Evolutionary conservation across 345 rosid genomes (phyloP).

Genomic region (Mangifera indica): DNA sequence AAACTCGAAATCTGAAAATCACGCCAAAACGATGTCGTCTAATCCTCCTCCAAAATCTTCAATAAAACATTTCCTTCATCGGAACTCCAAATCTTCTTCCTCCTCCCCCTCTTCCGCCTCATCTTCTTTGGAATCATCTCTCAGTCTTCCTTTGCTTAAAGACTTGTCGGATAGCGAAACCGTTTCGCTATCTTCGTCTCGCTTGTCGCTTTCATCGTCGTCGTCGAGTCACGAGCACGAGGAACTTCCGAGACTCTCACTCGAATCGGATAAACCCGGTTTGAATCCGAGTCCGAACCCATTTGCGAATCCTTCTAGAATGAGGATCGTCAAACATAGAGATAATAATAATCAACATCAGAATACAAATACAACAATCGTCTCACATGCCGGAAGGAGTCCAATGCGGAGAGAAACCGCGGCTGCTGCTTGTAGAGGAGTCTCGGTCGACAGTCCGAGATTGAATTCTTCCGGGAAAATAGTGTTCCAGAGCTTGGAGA

Average conservation of each 20-base stretch:
- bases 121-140: constrained; percentile 36
- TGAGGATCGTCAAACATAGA: constrained; percentile 64
- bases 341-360: constrained; percentile 17
- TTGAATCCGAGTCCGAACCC: constrained; percentile 53
- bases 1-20: constrained; percentile 31
- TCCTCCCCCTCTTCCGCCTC: constrained; percentile 24
- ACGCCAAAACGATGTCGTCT: constrained; percentile 27
- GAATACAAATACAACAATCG: constrained; percentile 18
- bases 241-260: constrained; percentile 71
- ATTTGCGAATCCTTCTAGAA: constrained; percentile 55
- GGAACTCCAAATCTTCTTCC: constrained; percentile 56
- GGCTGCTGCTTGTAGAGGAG: constrained; percentile 50
- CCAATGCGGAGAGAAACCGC: constrained; percentile 50
- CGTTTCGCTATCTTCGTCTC: constrained; percentile 67
- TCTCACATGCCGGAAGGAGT: constrained; percentile 49
- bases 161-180: constrained; percentile 60
- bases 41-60: constrained; percentile 43
- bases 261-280: constrained; percentile 73
- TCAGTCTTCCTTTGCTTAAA: constrained; percentile 67
- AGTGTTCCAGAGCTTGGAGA: constrained; percentile 82
- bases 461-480: constrained; percentile 92
- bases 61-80: constrained; percentile 60
- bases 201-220: constrained; percentile 82
- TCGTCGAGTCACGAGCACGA: constrained; percentile 91
- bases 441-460: constrained; percentile 87